Percentiles rank a stretch among this genome's conserved stretches.
Conservation (phyloP, 306 rosid species). For the Cicer pinnatifidum region DNA sequence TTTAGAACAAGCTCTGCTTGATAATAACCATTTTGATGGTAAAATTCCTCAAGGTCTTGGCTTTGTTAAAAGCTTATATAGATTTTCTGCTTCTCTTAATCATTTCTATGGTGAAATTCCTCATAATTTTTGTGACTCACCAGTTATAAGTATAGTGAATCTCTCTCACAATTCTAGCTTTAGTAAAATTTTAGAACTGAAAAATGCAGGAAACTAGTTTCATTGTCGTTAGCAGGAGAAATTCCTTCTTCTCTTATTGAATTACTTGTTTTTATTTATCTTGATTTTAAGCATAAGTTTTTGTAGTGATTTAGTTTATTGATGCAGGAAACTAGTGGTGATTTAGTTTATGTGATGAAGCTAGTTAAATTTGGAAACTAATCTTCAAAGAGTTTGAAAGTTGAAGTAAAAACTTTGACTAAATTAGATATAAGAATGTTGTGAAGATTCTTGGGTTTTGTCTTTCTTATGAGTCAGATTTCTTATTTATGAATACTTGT, state of each 20-base stretch:
- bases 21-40: no score
- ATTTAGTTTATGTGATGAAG: slow-evolving; percentile 82
- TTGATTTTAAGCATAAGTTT: slow-evolving; percentile 66
- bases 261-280: slow-evolving; percentile 86
- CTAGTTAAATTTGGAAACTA: slow-evolving; percentile 73
- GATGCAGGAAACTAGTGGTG: no score
- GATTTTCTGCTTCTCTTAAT: slow-evolving; percentile 94
- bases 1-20: no score
- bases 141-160: no score
- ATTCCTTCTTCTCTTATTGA: slow-evolving; percentile 78
- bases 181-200: slow-evolving; percentile 73
- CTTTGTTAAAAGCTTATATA: slow-evolving; percentile 73
- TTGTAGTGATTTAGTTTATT: no score
- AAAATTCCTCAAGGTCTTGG: no score
- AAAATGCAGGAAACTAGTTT: slow-evolving; percentile 81
- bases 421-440: slow-evolving; percentile 87
- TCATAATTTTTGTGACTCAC: slow-evolving; percentile 82
- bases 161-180: slow-evolving; percentile 85
- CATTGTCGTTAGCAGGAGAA: slow-evolving; percentile 76
- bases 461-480: no score
- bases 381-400: slow-evolving; percentile 73
- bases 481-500: no score
- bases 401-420: slow-evolving; percentile 22
- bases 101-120: slow-evolving; percentile 78
- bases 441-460: slow-evolving; percentile 82